Conservation (phyloP, 805 yeast species). For the Cyberlindnera sargentensis region DNA sequence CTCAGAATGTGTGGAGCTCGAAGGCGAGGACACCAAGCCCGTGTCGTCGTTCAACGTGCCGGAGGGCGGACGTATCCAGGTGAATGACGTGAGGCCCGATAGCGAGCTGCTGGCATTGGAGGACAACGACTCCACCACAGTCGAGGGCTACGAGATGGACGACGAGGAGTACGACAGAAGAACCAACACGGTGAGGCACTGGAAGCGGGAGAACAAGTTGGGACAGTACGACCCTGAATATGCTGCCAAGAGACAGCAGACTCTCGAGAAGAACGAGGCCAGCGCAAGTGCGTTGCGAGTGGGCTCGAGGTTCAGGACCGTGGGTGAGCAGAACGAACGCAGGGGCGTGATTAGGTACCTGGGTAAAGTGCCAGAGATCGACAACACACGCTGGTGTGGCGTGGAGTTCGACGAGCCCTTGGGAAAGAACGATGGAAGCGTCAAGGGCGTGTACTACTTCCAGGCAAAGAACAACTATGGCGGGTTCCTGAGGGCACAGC, state of each 20-base stretch:
- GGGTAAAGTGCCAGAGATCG: slow-evolving; percentile 61
- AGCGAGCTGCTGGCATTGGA: slow-evolving; percentile 40
- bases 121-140: slow-evolving; percentile 22
- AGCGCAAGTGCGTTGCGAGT: slow-evolving; percentile 31
- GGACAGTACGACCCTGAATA: slow-evolving; percentile 67
- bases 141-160: slow-evolving; percentile 38
- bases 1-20: slow-evolving; percentile 23
- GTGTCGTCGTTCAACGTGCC: background rate
- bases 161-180: slow-evolving; percentile 58
- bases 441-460: slow-evolving; percentile 57
- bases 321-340: slow-evolving; percentile 44
- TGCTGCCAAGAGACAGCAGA: slow-evolving; percentile 24
- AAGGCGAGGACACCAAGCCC: background rate
- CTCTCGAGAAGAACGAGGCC: slow-evolving; percentile 22
- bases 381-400: slow-evolving; percentile 63
- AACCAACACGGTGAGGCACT: slow-evolving; percentile 57
- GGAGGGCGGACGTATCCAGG: slow-evolving; percentile 12
- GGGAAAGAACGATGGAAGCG: slow-evolving; percentile 79
- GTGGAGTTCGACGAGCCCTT: slow-evolving; percentile 78
- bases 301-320: slow-evolving; percentile 48
- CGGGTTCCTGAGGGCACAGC: slow-evolving; percentile 65
- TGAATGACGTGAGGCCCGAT: slow-evolving; percentile 32
- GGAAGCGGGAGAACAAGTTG: slow-evolving; percentile 64
- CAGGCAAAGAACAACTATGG: slow-evolving; percentile 55
- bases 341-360: slow-evolving; percentile 65